Evolutionary conservation across 73 alveolate genomes (phyloP).

Genomic region (Diophrys appendiculata): DNA sequence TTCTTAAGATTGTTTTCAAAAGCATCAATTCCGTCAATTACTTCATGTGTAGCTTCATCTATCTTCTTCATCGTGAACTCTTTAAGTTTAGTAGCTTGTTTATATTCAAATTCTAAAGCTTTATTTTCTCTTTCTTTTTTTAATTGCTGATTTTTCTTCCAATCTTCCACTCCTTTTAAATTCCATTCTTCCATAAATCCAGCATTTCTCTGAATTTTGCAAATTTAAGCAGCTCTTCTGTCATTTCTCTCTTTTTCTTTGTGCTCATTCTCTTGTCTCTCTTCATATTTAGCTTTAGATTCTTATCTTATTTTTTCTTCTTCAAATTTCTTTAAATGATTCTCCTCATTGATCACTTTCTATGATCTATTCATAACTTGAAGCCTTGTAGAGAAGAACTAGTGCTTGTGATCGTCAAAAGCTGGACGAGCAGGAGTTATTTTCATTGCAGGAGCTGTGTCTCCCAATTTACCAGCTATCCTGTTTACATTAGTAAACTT

Average conservation of each 20-base stretch:
- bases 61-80: constrained; percentile 72
- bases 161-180: constrained; percentile 94
- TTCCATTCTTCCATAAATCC: constrained; percentile 98
- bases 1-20: constrained; percentile 86
- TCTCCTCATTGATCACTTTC: constrained; percentile 87
- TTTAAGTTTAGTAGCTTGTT: constrained; percentile 79
- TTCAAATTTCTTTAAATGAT: constrained; percentile 81
- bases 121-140: constrained; percentile 90
- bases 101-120: constrained; percentile 86
- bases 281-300: constrained; percentile 67
- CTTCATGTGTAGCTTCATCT: constrained; percentile 72
- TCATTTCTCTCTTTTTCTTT: constrained; percentile 82
- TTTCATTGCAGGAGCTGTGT: constrained; percentile 77
- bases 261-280: constrained; percentile 72
- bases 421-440: constrained; percentile 68
- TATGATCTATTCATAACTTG: constrained; percentile 85
- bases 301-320: constrained; percentile 78
- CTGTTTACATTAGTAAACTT: too few species aligned
- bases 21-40: constrained; percentile 76
- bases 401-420: constrained; percentile 70
- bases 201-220: constrained; percentile 93
- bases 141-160: constrained; percentile 94
- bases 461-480: too few species aligned
- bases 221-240: constrained; percentile 83
- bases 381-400: constrained; percentile 58